Conservation (phyloP, 768 basidiomycete genomes). For the Tulasnella sp. region DNA sequence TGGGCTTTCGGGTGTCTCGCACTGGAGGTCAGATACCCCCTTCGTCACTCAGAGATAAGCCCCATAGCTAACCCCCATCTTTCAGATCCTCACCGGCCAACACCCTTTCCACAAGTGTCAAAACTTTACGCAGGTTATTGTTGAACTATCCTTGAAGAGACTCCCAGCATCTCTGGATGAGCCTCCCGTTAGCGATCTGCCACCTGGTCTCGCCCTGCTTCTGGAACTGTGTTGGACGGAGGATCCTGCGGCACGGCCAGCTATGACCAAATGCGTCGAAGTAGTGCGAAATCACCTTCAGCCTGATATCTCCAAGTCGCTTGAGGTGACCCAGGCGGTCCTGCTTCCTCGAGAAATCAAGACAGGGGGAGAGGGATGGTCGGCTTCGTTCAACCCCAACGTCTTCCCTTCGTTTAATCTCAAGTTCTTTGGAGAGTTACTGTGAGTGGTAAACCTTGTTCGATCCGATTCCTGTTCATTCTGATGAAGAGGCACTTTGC, state of each 20-base stretch:
- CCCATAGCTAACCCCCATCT: not conserved
- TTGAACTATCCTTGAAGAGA: not conserved
- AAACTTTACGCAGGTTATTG: not conserved
- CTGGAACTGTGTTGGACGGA: not conserved
- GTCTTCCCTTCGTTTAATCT: not conserved
- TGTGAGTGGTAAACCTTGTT: not conserved
- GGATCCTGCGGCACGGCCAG: not conserved
- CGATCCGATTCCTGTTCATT: not conserved
- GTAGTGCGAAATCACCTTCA: not conserved
- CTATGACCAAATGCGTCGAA: not conserved
- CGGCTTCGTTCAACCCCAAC: not conserved
- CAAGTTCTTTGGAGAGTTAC: not conserved
- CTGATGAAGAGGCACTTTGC: not conserved
- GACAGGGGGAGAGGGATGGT: not conserved
- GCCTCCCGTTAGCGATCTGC: not conserved
- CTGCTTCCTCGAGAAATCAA: not conserved
- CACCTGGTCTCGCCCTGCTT: not conserved
- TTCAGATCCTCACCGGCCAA: not conserved
- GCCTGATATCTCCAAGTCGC: not conserved
- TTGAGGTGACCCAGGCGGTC: not conserved
- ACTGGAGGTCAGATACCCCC: not conserved
- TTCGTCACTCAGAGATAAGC: not conserved
- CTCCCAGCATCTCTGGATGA: not conserved
- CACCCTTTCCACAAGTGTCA: not conserved
- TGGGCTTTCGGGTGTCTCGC: slow-evolving; percentile 7